Evolutionary conservation across 176 grass and related monocot species (phyloP).

Genomic region (Urochloa ruziziensis): DNA sequence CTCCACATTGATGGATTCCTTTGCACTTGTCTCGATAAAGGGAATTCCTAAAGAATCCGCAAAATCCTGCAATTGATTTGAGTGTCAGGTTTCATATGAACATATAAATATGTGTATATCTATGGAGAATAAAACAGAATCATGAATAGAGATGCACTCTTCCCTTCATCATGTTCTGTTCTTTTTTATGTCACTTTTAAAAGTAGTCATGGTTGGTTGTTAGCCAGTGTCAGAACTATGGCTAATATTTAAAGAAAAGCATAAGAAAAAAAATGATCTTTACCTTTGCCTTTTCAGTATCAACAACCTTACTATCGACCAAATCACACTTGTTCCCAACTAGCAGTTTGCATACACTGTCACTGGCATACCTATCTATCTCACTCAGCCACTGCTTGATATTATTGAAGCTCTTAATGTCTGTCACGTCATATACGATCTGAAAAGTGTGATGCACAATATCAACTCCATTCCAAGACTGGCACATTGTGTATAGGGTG

Average conservation of each 20-base stretch:
- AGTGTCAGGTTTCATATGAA: neutral
- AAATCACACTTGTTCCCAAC: conserved; percentile 96
- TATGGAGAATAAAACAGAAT: neutral
- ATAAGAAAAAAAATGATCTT: neutral
- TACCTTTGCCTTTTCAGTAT: conserved; percentile 87
- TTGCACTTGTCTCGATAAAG: conserved; percentile 96
- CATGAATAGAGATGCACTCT: neutral
- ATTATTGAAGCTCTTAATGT: conserved; percentile 90
- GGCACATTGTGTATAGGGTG: neutral
- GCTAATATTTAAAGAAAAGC: neutral
- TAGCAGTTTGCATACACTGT: conserved; percentile 93
- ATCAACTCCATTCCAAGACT: conserved; percentile 2
- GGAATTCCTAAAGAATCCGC: conserved; percentile 82
- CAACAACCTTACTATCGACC: conserved; percentile 80
- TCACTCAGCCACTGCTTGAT: conserved; percentile 92
- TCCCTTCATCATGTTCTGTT: neutral
- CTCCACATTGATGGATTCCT: conserved; percentile 94
- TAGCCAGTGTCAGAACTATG: neutral
- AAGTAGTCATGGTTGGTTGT: neutral
- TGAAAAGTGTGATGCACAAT: conserved; percentile 24
- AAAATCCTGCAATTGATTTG: conserved; percentile 64
- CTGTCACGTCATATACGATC: conserved; percentile 93
- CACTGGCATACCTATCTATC: conserved; percentile 97
- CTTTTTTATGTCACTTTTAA: neutral
- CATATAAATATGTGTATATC: neutral